Base-by-base conservation (phyloP, 1,139 yeast genomes). In the Kluyveromyces marxianus region DNA sequence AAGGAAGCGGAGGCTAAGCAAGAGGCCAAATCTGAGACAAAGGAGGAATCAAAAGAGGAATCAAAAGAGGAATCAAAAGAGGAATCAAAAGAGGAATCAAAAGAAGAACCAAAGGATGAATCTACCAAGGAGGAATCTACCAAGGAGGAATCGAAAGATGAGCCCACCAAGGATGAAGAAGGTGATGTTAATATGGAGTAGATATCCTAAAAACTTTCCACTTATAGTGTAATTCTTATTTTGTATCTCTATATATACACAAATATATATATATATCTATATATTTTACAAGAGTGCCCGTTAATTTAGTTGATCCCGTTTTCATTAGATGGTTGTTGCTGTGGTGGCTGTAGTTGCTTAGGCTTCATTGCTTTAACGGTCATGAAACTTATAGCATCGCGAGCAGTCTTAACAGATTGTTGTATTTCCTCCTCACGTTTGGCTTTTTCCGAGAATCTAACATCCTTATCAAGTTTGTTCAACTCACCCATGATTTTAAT, bases 301-400 rank as follows among this genome's bases (percentile, higher is more conserved):
- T 14, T 14, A 14, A 14, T 14, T 14, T 14, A 14, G 21, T 14
- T 14, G 21, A 14, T 14, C 21, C 21, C 21, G 21, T 14, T 14
- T 14, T 14, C 21, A 14, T 14, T 14, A 14, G 21, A 14, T 14
- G 21, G 21, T 14, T 14, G 21, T 14, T 14, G 21, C 21, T 14
- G 21, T 14, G 21, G 21, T 14, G 21, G 21, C 21, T 14, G 21
- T 14, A 14, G 21, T 14, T 14, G 21, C 21, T 14, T 14, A 14
- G 21, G 21, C 21, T 14, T 10, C 5, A 10, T 32, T n/a, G 34
- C 14, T 50, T 76, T 78, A 39, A 79, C 56, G 24, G 69, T 65
- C 31, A 81, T 54, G 53, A 83, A 76, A 4, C 79, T 68, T 4
- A 83, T 63, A 2, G 87, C 79, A 40, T 74, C 71, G 54, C 86